Evolutionary conservation across 148 eudicot genomes (phyloP).

Genomic region (Amaranthus cruentus): DNA sequence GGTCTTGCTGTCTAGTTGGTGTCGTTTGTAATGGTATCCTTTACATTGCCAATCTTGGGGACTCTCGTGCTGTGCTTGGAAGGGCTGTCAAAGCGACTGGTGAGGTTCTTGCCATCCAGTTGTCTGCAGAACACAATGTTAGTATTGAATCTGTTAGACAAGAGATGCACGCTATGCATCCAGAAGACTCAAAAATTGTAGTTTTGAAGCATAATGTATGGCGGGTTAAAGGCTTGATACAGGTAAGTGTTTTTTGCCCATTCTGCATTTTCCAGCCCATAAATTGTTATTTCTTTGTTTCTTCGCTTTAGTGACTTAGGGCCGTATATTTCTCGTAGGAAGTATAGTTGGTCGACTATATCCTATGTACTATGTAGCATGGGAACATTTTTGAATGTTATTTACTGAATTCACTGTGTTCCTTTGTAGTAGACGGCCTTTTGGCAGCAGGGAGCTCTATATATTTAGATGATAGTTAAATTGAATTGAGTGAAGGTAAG

Average conservation of each 20-base stretch:
- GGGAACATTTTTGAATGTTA: not conserved
- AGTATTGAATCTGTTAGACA: constrained; percentile 75
- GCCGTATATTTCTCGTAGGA: not conserved
- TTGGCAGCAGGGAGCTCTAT: not conserved
- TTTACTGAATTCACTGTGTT: not conserved
- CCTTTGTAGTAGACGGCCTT: not conserved
- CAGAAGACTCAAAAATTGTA: constrained; percentile 69
- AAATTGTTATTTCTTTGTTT: not conserved
- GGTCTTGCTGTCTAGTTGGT: constrained; percentile 79
- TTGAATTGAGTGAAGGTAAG: not conserved
- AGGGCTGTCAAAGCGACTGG: constrained; percentile 65
- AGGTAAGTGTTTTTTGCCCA: constrained; percentile 33
- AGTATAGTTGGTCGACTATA: not conserved
- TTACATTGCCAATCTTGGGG: constrained; percentile 72
- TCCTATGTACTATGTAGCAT: not conserved
- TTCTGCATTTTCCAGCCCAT: not conserved
- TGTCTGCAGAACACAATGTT: constrained; percentile 71
- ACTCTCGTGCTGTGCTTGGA: constrained; percentile 79
- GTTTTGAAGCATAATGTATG: constrained; percentile 79
- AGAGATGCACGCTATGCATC: constrained; percentile 71
- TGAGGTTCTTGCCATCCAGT: constrained; percentile 64
- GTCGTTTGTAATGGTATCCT: constrained; percentile 60
- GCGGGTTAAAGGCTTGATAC: constrained; percentile 87
- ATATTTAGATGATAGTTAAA: not conserved
- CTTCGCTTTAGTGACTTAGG: not conserved